Base-by-base conservation (phyloP, 2,329 filamentous ascomycete species). In the Sarocladium strictum region DNA sequence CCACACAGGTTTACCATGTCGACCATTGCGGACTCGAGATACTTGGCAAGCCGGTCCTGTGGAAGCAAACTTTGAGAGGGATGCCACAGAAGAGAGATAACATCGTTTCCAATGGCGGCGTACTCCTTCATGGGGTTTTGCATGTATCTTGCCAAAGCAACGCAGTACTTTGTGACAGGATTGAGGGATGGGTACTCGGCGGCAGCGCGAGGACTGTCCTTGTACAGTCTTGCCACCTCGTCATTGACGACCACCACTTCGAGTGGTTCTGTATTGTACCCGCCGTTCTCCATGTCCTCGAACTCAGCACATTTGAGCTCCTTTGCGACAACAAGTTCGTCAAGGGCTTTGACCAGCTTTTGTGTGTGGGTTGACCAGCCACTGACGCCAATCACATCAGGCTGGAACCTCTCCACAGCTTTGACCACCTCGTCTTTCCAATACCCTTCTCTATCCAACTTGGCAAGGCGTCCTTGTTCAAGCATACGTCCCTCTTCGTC, bases 1-100 rank as follows among this genome's bases (percentile, higher is more conserved):
- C 94, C 94, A 45, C 92, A 91, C 41, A 99, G 83, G 67, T 99
- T 99, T 62, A 99, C 94, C 80, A 96, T 96, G 67, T 99, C 94
- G 11, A 99, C 93, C 84, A 99, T 89, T 43, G 93, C 90, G n/a
- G 89, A 95, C 64, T 99, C 94, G 15, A 99, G 79, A 57, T 90
- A 84, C 67, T 89, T 91, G 58, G 86, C 75, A 37, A 99, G 78
- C 73, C 96, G 92, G 35, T 97, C 93, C 57, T 91, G 83, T 0
- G 92, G 87, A 14, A 99, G 79, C 27, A 97, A 81, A 58, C 92
- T 87, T 68, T 99, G 94, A 63, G 91, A 92, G 3, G 89, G 84
- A 62, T 97, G 91, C 70, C 97, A 97, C 19, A 85, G 82, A 57
- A 99, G 80, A 1, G 93, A 96, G 12, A 86, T 76, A 57, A 97